Evolutionary conservation across 371 early-diverging fungal genomes (phyloP), one percentile per base, ranked within the genome.

Genomic region (Saksenaea vasiformis): DNA sequence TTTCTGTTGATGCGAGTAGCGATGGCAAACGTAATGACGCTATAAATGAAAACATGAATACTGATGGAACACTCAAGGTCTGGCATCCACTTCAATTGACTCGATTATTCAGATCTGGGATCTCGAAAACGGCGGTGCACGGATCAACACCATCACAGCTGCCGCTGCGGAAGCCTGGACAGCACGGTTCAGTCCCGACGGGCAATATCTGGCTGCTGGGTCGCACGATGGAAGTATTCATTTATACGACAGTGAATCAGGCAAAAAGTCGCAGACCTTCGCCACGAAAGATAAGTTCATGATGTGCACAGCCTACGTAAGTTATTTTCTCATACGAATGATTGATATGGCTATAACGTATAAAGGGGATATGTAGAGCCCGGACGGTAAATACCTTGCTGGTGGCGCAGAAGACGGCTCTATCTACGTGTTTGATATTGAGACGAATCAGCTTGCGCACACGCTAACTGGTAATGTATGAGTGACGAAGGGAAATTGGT

Each of bases 81-180:
- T 87, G 9, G 87, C 82, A 0, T 90, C 93, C 2, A 86, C 89
- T n/a, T 91, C 92, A 5, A 75, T 94, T 35, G 95, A 94, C 69
- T 85, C 88, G 24, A 92, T 87, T 56, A 86, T 94, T 67, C 76
- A 86, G 43, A 78, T 93, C 38, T 93, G 93, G 93, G 91, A 93
- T 75, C 65, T 93, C 31, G 72, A 78, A 26, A 75, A 82, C 13
- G 54, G 69, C 34, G 74, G 80, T 27, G 55, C 71, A 54, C 75
- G 80, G 41, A 62, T 82, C 60, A 82, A 74, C 60, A 84, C 79
- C 9, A 89, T 93, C 55, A 89, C 88, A 36, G 85, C 89, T 37
- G 84, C 87, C 36, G 70, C 81, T 70, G 88, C 86, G 15, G 89
- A 94, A 73, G 87, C 91, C 2, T 94, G 93, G 93, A 87, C 87